Evolutionary conservation across 768 basidiomycete species (phyloP).

Genomic region (Rhizopogon vinicolor): DNA sequence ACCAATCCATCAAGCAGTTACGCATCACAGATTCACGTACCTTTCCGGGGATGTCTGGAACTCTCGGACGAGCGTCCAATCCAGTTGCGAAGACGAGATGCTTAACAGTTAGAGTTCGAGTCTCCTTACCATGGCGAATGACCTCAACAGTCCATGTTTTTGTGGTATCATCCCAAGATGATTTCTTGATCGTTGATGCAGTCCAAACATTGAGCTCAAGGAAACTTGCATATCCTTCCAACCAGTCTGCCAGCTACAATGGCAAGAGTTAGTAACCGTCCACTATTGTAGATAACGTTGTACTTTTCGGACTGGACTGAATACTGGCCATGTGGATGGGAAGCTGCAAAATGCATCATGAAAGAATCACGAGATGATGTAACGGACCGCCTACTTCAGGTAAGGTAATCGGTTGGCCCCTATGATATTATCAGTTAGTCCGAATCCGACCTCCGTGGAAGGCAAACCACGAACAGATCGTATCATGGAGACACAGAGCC

Average conservation of each 20-base stretch:
- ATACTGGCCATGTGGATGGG: constrained; percentile 51
- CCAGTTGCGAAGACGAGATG: too few relatives aligned
- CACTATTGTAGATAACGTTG: background rate
- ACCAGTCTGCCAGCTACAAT: constrained; percentile 54
- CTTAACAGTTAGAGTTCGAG: too few relatives aligned
- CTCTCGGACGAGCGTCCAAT: constrained; percentile 18
- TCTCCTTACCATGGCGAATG: constrained; percentile 12
- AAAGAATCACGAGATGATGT: background rate
- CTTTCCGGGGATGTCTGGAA: constrained; percentile 33
- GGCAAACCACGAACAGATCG: too few relatives aligned
- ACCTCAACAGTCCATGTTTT: constrained; percentile 44
- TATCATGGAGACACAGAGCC: too few relatives aligned
- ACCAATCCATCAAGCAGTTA: background rate
- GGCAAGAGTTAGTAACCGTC: background rate
- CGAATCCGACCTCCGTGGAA: too few relatives aligned
- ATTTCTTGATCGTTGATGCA: too few relatives aligned
- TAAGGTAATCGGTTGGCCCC: too few relatives aligned
- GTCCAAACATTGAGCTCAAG: too few relatives aligned
- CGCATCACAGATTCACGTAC: background rate
- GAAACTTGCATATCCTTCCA: constrained; percentile 48
- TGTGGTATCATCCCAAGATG: background rate
- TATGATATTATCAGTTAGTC: too few relatives aligned
- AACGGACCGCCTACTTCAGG: background rate
- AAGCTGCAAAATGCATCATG: constrained; percentile 31
- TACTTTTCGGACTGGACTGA: constrained; percentile 47